Base-by-base conservation (phyloP, 1,284 basidiomycete species). In the Trametes versicolor region DNA sequence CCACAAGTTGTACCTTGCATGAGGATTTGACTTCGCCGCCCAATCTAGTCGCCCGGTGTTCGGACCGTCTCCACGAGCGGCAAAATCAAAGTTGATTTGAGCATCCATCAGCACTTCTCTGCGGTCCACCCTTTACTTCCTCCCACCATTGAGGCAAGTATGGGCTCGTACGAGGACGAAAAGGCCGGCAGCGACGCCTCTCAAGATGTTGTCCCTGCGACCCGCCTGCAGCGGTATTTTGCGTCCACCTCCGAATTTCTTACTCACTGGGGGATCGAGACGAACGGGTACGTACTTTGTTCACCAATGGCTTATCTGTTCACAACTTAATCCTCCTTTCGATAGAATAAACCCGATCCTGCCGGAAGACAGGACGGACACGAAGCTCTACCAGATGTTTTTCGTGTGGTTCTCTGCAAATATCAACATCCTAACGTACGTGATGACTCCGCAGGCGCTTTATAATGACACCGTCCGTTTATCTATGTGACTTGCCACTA, bases 401-500 rank as follows among this genome's bases (percentile, higher is more conserved):
- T 79, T 81, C 64, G 75, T 80, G 29, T 81, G 80, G 80, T 76
- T 80, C 60, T 78, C 80, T 12, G 80, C 82, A 50, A 89, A 88
- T 64, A 80, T 89, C 75, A 89, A 89, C 70, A 80, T 90, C 60
- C 76, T 87, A 32, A 77, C 80, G 77, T 88, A 77, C 60, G 81
- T 75, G 17, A 21, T 39, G 15, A 15, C 10, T 37, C 45, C 8
- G 7, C 13, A 36, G 13, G 29, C n/a, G 45, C 21, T 17, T 13
- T 2, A 9, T 15, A 29, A 25, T 27, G 9, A n/a, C 25, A 34
- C 4, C 37, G 19, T n/a, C 27, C 37, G 12, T 47, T n/a, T 27
- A 48, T 34, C 9, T 37, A 13, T 34, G 48, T 45, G 19, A 13
- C 49, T 13, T 47, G n/a, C 41, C 23, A 21, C 5, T 58, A 87